These are phyloP conservation scores for Mycocentrospora acerina DNA, from an alignment of 2,329 filamentous ascomycete species.

Conservation along the genomic window DNA sequence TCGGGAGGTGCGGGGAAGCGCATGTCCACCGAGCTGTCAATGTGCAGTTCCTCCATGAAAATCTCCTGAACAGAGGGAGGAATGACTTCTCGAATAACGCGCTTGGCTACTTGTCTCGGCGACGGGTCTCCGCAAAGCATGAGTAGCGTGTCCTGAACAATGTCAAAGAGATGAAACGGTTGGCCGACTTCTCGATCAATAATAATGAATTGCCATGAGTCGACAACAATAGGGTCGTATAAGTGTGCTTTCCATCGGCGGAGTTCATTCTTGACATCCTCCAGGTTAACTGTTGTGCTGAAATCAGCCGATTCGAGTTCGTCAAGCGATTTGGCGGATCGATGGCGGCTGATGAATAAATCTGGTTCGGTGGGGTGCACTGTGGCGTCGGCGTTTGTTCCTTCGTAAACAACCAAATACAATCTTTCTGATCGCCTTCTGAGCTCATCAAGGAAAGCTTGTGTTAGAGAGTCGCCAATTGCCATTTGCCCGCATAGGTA, in stretches of 20 bases:
- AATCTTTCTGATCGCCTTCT: conserved; percentile 19
- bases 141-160: conserved; percentile 26
- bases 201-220: conserved; percentile 37
- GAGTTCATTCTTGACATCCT: conserved; percentile 31
- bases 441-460: conserved; percentile 22
- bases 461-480: conserved; percentile 21
- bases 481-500: conserved; percentile 36
- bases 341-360: conserved; percentile 24
- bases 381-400: conserved; percentile 25
- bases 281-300: conserved; percentile 21
- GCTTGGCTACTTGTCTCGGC: conserved; percentile 21
- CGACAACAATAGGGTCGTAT: conserved; percentile 33
- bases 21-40: conserved; percentile 17
- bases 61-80: conserved; percentile 24
- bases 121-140: conserved; percentile 28
- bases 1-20: conserved; percentile 20
- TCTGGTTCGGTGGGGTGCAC: conserved; percentile 27
- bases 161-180: conserved; percentile 29
- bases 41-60: conserved; percentile 20
- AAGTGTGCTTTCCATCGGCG: conserved; percentile 23
- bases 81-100: conserved; percentile 26
- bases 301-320: conserved; percentile 14
- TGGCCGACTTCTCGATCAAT: conserved; percentile 27
- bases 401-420: conserved; percentile 30
- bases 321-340: conserved; percentile 13